phyloP scores from a whole-genome alignment of 306 rosid genomes.

The Medicago ruthenica region DNA sequence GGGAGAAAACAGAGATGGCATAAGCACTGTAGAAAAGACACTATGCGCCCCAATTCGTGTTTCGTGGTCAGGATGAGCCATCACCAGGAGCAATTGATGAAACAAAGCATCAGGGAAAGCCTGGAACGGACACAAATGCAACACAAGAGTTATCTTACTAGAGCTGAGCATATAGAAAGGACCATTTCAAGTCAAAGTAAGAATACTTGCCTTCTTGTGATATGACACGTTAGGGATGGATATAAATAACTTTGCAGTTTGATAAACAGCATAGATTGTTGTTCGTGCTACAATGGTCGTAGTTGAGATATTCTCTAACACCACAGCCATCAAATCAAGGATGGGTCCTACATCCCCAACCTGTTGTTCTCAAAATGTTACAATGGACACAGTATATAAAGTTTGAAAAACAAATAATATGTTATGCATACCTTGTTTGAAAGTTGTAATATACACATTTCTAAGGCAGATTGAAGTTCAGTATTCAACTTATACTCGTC shows the following conservation, averaged over 20 bases:
- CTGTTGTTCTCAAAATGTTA: constrained; percentile 58
- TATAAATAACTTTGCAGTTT: constrained; percentile 72
- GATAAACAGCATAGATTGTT: constrained; percentile 78
- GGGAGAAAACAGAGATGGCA: constrained; percentile 67
- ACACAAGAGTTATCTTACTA: constrained; percentile 32
- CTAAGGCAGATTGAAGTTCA: constrained; percentile 74
- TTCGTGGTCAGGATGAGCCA: constrained; percentile 89
- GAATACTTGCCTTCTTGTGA: constrained; percentile 72
- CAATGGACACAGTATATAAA: constrained; percentile 26
- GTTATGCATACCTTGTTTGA: constrained; percentile 67
- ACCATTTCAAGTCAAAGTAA: constrained; percentile 29
- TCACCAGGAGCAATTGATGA: constrained; percentile 87
- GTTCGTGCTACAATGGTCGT: constrained; percentile 67
- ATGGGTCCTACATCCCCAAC: constrained; percentile 91
- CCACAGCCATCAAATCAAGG: constrained; percentile 88
- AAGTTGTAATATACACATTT: constrained; percentile 73
- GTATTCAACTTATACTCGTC: constrained; percentile 55
- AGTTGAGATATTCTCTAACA: constrained; percentile 73
- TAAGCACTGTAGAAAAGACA: constrained; percentile 76
- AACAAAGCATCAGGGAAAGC: constrained; percentile 93
- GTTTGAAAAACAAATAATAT: constrained; percentile 34
- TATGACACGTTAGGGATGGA: constrained; percentile 82
- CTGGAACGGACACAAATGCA: constrained; percentile 52
- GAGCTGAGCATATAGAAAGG: constrained; percentile 32
- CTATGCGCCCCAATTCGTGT: constrained; percentile 86